Evolutionary conservation across 176 grass and related monocot species (phyloP).

Genomic region (Phoenix dactylifera): DNA sequence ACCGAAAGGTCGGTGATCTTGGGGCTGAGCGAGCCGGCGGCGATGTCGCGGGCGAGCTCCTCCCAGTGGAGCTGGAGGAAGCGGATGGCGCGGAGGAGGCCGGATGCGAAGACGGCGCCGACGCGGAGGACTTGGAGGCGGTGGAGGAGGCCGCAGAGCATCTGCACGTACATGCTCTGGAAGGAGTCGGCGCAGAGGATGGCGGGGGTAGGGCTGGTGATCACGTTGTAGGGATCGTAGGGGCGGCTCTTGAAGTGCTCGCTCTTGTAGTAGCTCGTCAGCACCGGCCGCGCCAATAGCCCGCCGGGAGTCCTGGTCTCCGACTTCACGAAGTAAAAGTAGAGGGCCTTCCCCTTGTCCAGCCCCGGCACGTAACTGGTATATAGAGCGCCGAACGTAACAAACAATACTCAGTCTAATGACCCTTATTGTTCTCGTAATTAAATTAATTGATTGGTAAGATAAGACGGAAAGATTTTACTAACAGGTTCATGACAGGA

Average conservation of each 20-base stretch:
- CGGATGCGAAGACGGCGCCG: conserved; percentile 13
- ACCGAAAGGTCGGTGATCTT: conserved; percentile 11
- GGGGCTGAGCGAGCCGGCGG: background rate
- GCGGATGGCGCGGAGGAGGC: conserved; percentile 18
- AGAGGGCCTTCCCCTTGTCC: conserved; percentile 30
- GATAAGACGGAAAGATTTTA: too few species aligned
- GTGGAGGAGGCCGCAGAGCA: conserved; percentile 24
- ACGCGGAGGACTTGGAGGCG: conserved; percentile 18
- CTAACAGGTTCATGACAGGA: too few species aligned
- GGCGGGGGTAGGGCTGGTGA: conserved; percentile 17
- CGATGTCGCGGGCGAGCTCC: conserved; percentile 16
- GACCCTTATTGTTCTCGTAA: too few species aligned
- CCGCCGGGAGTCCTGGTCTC: conserved; percentile 87
- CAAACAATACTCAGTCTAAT: too few species aligned
- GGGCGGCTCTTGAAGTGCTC: conserved; percentile 73
- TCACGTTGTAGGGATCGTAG: conserved; percentile 18
- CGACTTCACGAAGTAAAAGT: conserved; percentile 95
- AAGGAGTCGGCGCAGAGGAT: conserved; percentile 15
- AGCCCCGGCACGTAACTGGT: conserved; percentile 22
- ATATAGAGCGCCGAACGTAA: too few species aligned
- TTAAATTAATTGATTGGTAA: too few species aligned
- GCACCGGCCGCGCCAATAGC: conserved; percentile 68
- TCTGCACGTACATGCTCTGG: conserved; percentile 24
- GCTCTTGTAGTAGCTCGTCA: conserved; percentile 99
- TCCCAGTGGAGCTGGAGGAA: conserved; percentile 20